Evolutionary conservation across 306 rosid genomes (phyloP), one percentile per base, ranked within the genome.

Genomic region (Vigna hirtella): DNA sequence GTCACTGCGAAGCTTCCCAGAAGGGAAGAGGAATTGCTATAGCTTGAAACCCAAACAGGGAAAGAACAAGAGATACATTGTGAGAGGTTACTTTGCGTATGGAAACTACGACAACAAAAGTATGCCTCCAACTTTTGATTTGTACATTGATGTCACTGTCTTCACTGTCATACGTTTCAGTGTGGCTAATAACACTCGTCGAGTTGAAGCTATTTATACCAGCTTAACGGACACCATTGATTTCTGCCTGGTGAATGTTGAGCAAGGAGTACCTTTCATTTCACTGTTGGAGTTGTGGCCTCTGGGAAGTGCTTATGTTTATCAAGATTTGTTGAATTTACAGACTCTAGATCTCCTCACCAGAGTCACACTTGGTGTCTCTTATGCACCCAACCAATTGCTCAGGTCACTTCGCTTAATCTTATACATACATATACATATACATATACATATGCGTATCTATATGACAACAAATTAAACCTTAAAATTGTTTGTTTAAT

Each of bases 1-100:
- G 8, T 68, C 75, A n/a, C 9, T 88, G 9, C 83, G 93, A 83
- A 84, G 85, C 32, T 87, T 90, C 26, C 87, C 86, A 7, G 14
- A 63, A 0, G 87, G 87, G 58, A 45, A 11, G 24, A 84, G 71
- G 70, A 90, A 84, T 36, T 90, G 96, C 69, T 90, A 85, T 51
- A 72, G 74, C 50, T 56, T 89, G 14, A 78, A 42, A 7, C 85
- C 90, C 1, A 84, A 76, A 9, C 66, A 51, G 2, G 90, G 84
- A 3, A 82, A 30, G 70, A 51, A 84, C 57, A 71, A 16, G 45
- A 79, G 59, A 1, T 87, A 82, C 47, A 7, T 85, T 36, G 71
- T 88, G 32, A 48, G 85, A 77, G 84, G 88, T 51, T 32, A 49
- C 11, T 85, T 86, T 45, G 13, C 72, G 0, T 82, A 90, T n/a